Evolutionary conservation across 2,329 filamentous ascomycete species (phyloP), one percentile per base, ranked within the genome.

Genomic region (Ophioceras dolichostomum): DNA sequence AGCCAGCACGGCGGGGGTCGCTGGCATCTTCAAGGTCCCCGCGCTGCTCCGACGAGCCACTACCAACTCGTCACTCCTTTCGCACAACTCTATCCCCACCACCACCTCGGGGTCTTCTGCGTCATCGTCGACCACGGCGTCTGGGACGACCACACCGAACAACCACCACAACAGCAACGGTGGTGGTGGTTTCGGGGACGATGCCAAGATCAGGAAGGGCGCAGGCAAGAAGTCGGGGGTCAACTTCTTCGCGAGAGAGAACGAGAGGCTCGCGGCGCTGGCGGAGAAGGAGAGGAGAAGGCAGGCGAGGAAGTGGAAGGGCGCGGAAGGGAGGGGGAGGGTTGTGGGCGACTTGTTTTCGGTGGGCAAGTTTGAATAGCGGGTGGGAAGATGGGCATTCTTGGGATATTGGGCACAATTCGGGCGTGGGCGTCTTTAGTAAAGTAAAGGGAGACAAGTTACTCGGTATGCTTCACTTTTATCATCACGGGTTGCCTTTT

Each of bases 31-130:
- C 68, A 78, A 74, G 47, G 73, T 83, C 2, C 83, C 84, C 0
- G 68, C 73, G 0, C 65, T 91, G 16, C 68, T 91, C 14, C 73
- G 83, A 19, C 72, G 82, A 21, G 82, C 83, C 4, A 89, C 83
- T 0, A 80, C 79, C 10, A 79, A 78, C 50, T 75, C 70, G 19
- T 57, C 70, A 13, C 52, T 67, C 29, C 67, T 61, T 6, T 12
- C 29, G 24, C 19, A 30, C 34, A 49, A 48, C 34, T 42, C 49
- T 3, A 48, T 57, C 10, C 38, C 50, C 3, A 54, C 53, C 24
- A 52, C 54, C 8, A 36, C 34, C n/a, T 34, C 14, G 10, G n/a
- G n/a, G n/a, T 26, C 22, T 12, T 26, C 22, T 8, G 7, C 22
- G 8, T 26, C 22, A 12, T 13, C 16, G 20, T 28, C 22, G 26